Evolutionary conservation across 225 moss, liverwort and hornwort genomes (phyloP), one percentile per base, ranked within the genome.

Genomic region (Polytrichum formosum): DNA sequence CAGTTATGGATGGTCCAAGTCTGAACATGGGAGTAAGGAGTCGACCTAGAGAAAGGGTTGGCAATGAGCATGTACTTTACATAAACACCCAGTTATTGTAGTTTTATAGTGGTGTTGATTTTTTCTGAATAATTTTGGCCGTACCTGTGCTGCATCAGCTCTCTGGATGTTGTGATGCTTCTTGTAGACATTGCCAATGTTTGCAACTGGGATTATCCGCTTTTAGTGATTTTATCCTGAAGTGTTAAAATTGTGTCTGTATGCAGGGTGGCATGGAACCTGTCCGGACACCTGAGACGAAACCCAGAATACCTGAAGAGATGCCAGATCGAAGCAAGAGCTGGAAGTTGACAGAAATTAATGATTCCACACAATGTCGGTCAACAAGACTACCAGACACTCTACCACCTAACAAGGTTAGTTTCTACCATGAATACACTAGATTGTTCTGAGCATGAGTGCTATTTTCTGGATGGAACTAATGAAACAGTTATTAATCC

Each of bases 301-400:
- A 93, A 67, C 91, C 90, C 22, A 87, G 90, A 63, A 87, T 91
- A 77, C 92, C 91, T 75, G 97, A 97, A 67, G 96, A 97, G 33
- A 73, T 91, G 23, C 67, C 80, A n/a, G 97, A 97, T 64, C 84
- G 97, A 75, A 83, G 83, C 69, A 97, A 94, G 82, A 85, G 83
- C 82, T 97, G 97, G 97, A 94, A 97, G 74, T 61, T 97, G 63
- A 90, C 94, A 65, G 97, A 97, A 82, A 88, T 97, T 13, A 83
- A 80, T 61, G 97, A 97, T 55, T 82, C 86, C 67, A 89, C 71
- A 67, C 97, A 97, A 77, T 97, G 97, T 70, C 86, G 97, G 67
- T 94, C 97, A 61, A 89, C 86, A 31, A 84, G 93, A 79, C 86
- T 97, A 30, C 97, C 97, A 0, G 97, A 97, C 60, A 92, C 85